These are phyloP conservation scores for Cryptococcus amylolentus DNA, from an alignment of 1,284 basidiomycete genomes.

Conservation along the genomic window DNA sequence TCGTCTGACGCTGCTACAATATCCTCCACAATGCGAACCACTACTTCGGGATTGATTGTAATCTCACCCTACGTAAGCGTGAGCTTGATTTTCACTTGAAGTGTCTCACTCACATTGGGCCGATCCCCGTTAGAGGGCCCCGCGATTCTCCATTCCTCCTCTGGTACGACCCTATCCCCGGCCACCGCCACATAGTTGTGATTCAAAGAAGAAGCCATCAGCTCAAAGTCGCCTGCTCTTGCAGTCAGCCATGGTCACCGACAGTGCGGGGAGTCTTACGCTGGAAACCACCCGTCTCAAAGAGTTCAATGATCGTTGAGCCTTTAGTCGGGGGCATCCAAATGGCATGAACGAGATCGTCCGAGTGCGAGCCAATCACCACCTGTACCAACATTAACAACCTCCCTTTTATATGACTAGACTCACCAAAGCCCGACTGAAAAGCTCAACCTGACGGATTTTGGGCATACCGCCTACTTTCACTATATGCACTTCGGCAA, in stretches of 20 bases:
- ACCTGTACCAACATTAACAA: constrained; percentile 14
- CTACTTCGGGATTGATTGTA: constrained; percentile 15
- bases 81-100: not conserved
- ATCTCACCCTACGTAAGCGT: constrained; percentile 15
- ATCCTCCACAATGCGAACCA: constrained; percentile 13
- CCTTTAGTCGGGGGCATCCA: constrained; percentile 35
- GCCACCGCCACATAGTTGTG: constrained; percentile 35
- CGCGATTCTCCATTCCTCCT: constrained; percentile 18
- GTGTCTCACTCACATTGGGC: constrained; percentile 9
- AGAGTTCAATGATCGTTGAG: constrained; percentile 27
- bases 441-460: constrained; percentile 31
- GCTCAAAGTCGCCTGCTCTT: constrained; percentile 30
- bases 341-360: constrained; percentile 28
- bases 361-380: constrained; percentile 33
- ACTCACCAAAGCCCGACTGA: constrained; percentile 31
- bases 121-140: constrained; percentile 14
- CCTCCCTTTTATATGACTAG: not conserved
- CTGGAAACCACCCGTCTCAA: constrained; percentile 23
- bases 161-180: constrained; percentile 22
- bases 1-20: constrained; percentile 4
- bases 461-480: constrained; percentile 30
- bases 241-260: not conserved
- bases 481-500: constrained; percentile 44
- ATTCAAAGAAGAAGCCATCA: constrained; percentile 30
- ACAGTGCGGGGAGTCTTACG: constrained; percentile 21